Base-by-base conservation (phyloP, 768 basidiomycete species). In the Leccinellum luteum region DNA sequence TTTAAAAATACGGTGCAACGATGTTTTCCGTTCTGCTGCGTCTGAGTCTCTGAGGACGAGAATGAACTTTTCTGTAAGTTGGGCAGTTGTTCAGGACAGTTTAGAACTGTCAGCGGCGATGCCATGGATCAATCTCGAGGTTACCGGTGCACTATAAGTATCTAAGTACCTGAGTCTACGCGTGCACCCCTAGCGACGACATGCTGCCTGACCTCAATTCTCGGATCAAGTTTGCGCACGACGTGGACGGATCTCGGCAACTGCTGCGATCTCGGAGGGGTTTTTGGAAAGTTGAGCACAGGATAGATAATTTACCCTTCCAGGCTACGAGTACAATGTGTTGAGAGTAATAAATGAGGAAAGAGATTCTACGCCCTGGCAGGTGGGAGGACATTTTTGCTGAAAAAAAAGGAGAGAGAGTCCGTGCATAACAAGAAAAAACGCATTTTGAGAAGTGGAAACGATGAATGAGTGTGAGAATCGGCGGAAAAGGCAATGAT, bases 271-370 rank as follows among this genome's bases (percentile, higher is more conserved):
- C 45, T 47, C 45, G 10, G 27, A 47, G 13, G 15, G 6, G 3
- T 25, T 19, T 23, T 15, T 9, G 2, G 7, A 4, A n/a, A 10
- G 21, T 28, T 10, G 47, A 27, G 15, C 27, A 10, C 27, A n/a
- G 21, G 21, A 13, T 12, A 25, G 15, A 60, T 35, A 10, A 6
- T 35, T 60, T 53, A 17, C 31, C 21, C 27, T 48, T 51, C 27
- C 47, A 56, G 15, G 31, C 19, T 9, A 59, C 30, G 2, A 32
- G 38, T 60, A 60, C 59, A 60, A n/a, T 5, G 30, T 41, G 8
- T 15, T 14, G 47, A 23, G 47, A 48, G 51, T 43, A 28, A 21
- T 14, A 21, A 25, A 41, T 3, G 4, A 41, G 25, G 47, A 19
- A 12, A 21, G n/a, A 1, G 12, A n/a, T n/a, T n/a, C n/a, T n/a